Base-by-base conservation (phyloP, 306 rosid species). In the Dalbergia oliveri region DNA sequence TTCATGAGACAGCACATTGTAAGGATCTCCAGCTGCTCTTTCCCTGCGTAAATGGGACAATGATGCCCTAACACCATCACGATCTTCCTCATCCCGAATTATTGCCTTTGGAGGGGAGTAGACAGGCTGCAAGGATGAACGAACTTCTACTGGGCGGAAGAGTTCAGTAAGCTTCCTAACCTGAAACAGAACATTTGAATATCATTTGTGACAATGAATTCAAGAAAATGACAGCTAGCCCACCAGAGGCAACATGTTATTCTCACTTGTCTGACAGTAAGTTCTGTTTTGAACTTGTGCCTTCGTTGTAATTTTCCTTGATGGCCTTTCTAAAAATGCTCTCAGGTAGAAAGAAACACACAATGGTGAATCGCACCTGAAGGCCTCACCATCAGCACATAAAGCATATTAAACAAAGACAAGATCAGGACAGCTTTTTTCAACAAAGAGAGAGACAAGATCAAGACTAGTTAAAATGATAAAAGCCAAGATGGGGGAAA, bases 291-390 rank as follows among this genome's bases (percentile, higher is more conserved):
- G 87, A 91, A 95, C 90, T 95, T 91, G 81, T 88, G 47, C 60
- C 64, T 87, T 58, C 89, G 82, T 90, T 47, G 69, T 93, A 95
- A 75, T 91, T 95, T 73, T 95, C 97, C 84, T 83, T 84, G 81
- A 95, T 93, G 63, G 98, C 98, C 84, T 79, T 88, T 83, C 70
- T 93, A 87, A 95, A 94, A 88, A 90, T 65, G 54, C 78, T 89
- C 85, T 95, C 97, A 3, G 96, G 97, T 16, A 95, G 86, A 12
- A 98, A 98, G 69, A 84, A 80, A 80, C 99, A 75, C 88, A 84
- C 75, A 78, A 95, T 77, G 49, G 23, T 84, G 82, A 95, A 95
- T 57, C 93, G 90, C 76, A 93, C 99, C 99, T 95, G 92, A 82
- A 85, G 77, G 75, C 61, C 12, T 61, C 57, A 81, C 51, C 67